Base-by-base conservation (phyloP, 805 yeast species). In the Metschnikowia sp. region DNA sequence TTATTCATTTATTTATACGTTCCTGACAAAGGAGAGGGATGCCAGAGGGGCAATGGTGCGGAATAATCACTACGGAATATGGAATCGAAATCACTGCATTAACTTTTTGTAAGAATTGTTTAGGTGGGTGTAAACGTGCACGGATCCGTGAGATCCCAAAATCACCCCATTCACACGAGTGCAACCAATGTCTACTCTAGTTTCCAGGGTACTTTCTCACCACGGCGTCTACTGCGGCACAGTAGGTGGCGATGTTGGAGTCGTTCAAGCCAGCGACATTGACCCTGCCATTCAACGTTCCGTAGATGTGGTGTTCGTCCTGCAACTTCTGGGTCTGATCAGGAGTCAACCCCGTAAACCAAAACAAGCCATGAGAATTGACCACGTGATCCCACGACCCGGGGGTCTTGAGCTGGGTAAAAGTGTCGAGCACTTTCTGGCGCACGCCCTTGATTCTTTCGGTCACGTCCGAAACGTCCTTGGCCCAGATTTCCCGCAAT, bases 181-280 rank as follows among this genome's bases (percentile, higher is more conserved):
- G 7, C 7, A 7, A 22, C 26, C 26, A 22, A 22, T 1, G 7
- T 34, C 15, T 10, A 34, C 19, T 19, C 37, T 40, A 45, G 38
- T 45, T 12, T 36, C 18, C 50, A 2, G 57, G 52, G 44, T 51
- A 52, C 36, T 54, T 47, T 57, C 69, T 65, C 13, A 70, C 75
- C 28, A 70, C 69, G 8, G 55, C 57, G 49, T 74, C 76, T 18
- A 73, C 56, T 11, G 72, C 65, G 35, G 51, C 51, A 34, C 73
- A 68, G 51, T 71, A 69, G 36, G 64, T 51, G 29, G 65, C 73
- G n/a, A 70, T 55, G 55, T 73, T 74, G n/a, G 51, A 46, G 32
- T 63, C 59, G 55, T 70, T 70, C 56, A 74, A 60, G 12, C 78
- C 76, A 4, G 78, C 77, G 46, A 74, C 62, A 54, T 74, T 74